Conservation (phyloP, 2,329 filamentous ascomycete genomes). For the Fusarium xylarioides region DNA sequence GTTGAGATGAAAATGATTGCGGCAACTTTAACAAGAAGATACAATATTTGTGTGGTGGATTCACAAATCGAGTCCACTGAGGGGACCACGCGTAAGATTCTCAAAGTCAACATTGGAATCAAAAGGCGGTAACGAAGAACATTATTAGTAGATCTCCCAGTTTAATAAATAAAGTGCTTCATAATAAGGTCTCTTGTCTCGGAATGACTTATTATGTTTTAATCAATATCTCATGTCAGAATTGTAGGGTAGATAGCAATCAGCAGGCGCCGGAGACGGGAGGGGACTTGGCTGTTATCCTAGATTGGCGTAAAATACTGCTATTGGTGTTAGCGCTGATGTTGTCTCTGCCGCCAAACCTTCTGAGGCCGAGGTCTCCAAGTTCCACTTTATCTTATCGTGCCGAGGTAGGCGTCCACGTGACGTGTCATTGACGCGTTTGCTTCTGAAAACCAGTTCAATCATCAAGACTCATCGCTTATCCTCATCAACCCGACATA, state of each 20-base stretch:
- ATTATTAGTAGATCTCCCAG: accelerated
- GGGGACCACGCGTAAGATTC: background rate
- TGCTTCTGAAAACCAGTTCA: conserved; percentile 7
- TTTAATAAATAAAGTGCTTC: background rate
- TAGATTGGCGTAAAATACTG: accelerated
- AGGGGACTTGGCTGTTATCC: background rate
- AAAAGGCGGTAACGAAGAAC: background rate
- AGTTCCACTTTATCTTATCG: background rate
- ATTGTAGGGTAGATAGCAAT: background rate
- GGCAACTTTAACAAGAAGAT: background rate
- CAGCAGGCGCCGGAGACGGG: accelerated
- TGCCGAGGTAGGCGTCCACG: conserved; percentile 9
- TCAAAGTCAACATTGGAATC: background rate
- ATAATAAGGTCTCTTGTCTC: background rate
- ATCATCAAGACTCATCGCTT: background rate
- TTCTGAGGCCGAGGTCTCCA: background rate
- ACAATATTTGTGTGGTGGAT: accelerated
- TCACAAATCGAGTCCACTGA: accelerated
- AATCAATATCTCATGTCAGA: background rate
- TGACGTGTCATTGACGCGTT: background rate
- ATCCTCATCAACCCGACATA: background rate
- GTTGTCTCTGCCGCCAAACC: background rate
- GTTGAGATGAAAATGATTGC: background rate
- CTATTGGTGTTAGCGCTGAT: accelerated
- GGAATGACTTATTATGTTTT: background rate